Evolutionary conservation across 1,139 yeast genomes (phyloP).

Genomic region (Debaryomyces singareniensis): DNA sequence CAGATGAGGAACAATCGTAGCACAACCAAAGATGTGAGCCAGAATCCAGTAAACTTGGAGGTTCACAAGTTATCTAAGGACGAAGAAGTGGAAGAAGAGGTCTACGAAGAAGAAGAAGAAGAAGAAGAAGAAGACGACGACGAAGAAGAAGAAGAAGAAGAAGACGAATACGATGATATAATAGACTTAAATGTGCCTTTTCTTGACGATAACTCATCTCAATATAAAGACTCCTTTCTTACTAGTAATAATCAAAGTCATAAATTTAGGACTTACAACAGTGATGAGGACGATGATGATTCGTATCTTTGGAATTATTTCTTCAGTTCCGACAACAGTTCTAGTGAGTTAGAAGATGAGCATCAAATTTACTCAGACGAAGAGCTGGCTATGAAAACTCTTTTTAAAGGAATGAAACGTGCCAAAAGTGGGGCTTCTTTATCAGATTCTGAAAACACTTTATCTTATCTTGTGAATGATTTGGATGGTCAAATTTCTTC

Average conservation of each 20-base stretch:
- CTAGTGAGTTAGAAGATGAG: constrained; percentile 19
- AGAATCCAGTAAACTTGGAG: constrained; percentile 18
- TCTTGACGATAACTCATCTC: constrained; percentile 8
- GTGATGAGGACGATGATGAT: constrained; percentile 29
- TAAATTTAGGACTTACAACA: constrained; percentile 3
- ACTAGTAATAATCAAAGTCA: constrained; percentile 1
- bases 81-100: constrained; percentile 5
- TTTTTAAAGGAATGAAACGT: not conserved
- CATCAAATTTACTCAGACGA: constrained; percentile 19
- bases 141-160: constrained; percentile 24
- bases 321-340: constrained; percentile 39
- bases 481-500: constrained; percentile 6
- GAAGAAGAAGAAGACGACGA: constrained; percentile 7
- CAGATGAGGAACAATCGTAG: constrained; percentile 13
- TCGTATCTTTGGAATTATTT: constrained; percentile 52
- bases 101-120: constrained; percentile 12
- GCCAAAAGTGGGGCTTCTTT: not conserved
- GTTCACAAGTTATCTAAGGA: constrained; percentile 17
- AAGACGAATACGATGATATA: constrained; percentile 27
- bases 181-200: constrained; percentile 7
- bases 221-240: not conserved
- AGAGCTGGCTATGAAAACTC: not conserved
- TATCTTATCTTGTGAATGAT: not conserved
- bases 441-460: not conserved
- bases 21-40: constrained; percentile 15